Conservation (phyloP, 2,329 filamentous ascomycete species). For the Fusarium aywerte region DNA sequence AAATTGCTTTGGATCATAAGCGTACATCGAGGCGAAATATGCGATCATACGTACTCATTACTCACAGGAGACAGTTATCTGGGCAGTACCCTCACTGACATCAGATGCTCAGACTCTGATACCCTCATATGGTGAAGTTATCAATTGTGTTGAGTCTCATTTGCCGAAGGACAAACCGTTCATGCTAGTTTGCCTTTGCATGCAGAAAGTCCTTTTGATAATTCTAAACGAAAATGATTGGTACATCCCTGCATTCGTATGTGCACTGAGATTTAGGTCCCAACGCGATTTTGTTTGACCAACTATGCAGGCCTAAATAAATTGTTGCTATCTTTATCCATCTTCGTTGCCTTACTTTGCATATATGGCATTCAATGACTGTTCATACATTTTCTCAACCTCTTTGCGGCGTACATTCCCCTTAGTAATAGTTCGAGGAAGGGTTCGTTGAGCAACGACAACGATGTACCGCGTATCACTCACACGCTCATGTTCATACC, state of each 20-base stretch:
- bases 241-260: too few relatives aligned
- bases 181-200: too few relatives aligned
- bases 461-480: conserved; percentile 28
- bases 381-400: conserved; percentile 19
- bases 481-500: conserved; percentile 39
- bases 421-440: conserved; percentile 35
- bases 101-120: background rate
- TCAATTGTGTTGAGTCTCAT: too few relatives aligned
- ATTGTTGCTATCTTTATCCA: rapidly evolving
- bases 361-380: conserved; percentile 6
- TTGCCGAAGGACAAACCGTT: too few relatives aligned
- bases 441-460: conserved; percentile 19
- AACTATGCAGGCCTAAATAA: background rate
- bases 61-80: background rate
- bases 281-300: background rate
- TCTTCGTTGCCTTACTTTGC: background rate
- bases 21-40: background rate
- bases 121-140: too few relatives aligned
- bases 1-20: too few relatives aligned
- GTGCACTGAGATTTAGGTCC: too few relatives aligned
- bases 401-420: conserved; percentile 34
- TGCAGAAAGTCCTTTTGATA: too few relatives aligned
- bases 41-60: background rate
- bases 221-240: too few relatives aligned
- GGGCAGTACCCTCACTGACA: too few relatives aligned